Evolutionary conservation across 768 basidiomycete species (phyloP).

Genomic region (Lactifluus echinatus): DNA sequence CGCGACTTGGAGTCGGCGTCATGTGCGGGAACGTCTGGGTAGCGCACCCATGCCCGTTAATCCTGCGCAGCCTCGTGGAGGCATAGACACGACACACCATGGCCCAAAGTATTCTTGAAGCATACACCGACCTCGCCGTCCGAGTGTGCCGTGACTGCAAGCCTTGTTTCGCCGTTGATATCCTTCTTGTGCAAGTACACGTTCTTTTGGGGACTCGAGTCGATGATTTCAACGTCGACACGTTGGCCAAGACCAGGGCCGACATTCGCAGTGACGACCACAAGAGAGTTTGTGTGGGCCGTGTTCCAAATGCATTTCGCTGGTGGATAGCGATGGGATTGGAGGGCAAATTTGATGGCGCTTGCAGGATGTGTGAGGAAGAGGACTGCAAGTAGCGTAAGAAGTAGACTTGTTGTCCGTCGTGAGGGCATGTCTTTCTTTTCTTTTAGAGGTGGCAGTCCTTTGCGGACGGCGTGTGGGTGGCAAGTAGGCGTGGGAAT

Average conservation of each 20-base stretch:
- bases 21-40: conserved; percentile 24
- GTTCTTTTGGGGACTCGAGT: conserved; percentile 77
- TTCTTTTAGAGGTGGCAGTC: too few species aligned
- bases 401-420: conserved; percentile 7
- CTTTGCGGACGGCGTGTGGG: too few species aligned
- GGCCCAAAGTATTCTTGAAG: conserved; percentile 72
- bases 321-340: conserved; percentile 61
- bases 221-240: conserved; percentile 90
- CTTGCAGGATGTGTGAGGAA: conserved; percentile 26
- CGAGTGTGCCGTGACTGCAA: conserved; percentile 89
- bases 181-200: conserved; percentile 84
- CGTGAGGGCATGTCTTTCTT: conserved; percentile 14
- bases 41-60: background rate
- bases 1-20: conserved; percentile 46
- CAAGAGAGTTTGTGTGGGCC: conserved; percentile 76
- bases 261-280: conserved; percentile 94
- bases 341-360: conserved; percentile 83
- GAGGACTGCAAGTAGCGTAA: conserved; percentile 21
- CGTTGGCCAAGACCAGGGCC: conserved; percentile 68
- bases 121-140: conserved; percentile 96
- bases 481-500: too few species aligned
- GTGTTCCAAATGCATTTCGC: conserved; percentile 94
- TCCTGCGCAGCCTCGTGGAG: background rate
- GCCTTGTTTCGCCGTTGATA: conserved; percentile 83
- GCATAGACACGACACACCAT: conserved; percentile 42